Conservation (phyloP, 2,329 filamentous ascomycete genomes). For the Sarocladium oryzae region DNA sequence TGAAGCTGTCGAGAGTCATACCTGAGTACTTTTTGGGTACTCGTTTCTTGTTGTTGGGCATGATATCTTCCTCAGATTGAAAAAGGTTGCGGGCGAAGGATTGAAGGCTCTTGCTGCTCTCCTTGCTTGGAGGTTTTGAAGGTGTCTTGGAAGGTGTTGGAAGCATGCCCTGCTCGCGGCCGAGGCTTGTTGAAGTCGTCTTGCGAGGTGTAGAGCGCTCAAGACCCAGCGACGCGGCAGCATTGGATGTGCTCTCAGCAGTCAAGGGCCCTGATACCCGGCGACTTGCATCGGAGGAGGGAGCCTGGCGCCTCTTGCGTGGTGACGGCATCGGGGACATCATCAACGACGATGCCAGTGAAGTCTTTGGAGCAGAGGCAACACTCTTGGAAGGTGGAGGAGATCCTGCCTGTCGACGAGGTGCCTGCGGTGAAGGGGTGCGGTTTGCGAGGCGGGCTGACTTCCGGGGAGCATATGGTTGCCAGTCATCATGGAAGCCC, state of each 20-base stretch:
- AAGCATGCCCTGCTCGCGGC: slow-evolving; percentile 45
- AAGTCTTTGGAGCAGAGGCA: not conserved
- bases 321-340: slow-evolving; percentile 40
- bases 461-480: slow-evolving; percentile 67
- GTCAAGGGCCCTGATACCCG: slow-evolving; percentile 40
- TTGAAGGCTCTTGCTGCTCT: slow-evolving; percentile 44
- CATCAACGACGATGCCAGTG: slow-evolving; percentile 19
- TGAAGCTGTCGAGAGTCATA: slow-evolving; percentile 51
- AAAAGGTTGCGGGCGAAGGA: slow-evolving; percentile 58
- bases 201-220: slow-evolving; percentile 3
- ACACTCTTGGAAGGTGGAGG: slow-evolving; percentile 20
- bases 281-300: slow-evolving; percentile 38
- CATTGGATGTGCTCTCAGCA: slow-evolving; percentile 34
- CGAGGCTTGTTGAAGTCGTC: slow-evolving; percentile 15
- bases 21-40: slow-evolving; percentile 50
- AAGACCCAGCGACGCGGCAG: slow-evolving; percentile 35
- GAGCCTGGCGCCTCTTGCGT: slow-evolving; percentile 42
- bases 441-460: slow-evolving; percentile 54
- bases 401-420: slow-evolving; percentile 3
- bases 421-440: slow-evolving; percentile 47
- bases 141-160: slow-evolving; percentile 77
- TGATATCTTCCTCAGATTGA: slow-evolving; percentile 46
- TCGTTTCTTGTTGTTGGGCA: slow-evolving; percentile 52
- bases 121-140: slow-evolving; percentile 51
- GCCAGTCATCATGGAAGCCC: slow-evolving; percentile 62